Evolutionary conservation across 176 grass and related monocot species (phyloP).

Genomic region (Paspalum vaginatum): DNA sequence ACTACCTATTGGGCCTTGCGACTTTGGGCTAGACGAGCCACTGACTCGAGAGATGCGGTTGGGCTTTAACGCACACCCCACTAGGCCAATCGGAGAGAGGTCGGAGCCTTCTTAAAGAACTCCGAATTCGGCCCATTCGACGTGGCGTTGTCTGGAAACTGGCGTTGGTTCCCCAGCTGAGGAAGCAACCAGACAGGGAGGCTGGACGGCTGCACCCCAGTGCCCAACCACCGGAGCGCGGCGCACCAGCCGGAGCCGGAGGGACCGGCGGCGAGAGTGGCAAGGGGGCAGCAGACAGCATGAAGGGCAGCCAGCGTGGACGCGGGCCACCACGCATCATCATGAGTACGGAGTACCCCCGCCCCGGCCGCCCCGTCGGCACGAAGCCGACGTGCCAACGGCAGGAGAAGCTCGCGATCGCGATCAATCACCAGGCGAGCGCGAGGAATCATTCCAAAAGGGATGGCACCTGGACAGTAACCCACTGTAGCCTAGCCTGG

Average conservation of each 20-base stretch:
- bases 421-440: neutral
- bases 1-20: neutral
- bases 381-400: slow-evolving; percentile 27
- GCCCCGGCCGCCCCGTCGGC: neutral
- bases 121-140: neutral
- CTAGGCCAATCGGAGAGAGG: too few relatives aligned
- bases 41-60: too few relatives aligned
- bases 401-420: neutral
- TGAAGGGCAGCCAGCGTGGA: slow-evolving; percentile 14
- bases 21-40: too few relatives aligned
- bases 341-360: neutral
- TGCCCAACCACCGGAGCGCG: neutral
- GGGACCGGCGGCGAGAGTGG: neutral
- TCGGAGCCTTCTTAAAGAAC: too few relatives aligned
- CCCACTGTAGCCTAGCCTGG: neutral
- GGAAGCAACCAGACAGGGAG: too few relatives aligned
- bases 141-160: too few relatives aligned
- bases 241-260: neutral
- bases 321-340: neutral
- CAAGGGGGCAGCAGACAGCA: neutral
- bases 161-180: too few relatives aligned
- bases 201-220: neutral
- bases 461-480: slow-evolving; percentile 37
- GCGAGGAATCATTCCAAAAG: slow-evolving; percentile 11
- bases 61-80: too few relatives aligned